These are phyloP conservation scores for Albugo candida DNA, from an alignment of 352 stramenopile genomes.

Conservation along the genomic window DNA sequence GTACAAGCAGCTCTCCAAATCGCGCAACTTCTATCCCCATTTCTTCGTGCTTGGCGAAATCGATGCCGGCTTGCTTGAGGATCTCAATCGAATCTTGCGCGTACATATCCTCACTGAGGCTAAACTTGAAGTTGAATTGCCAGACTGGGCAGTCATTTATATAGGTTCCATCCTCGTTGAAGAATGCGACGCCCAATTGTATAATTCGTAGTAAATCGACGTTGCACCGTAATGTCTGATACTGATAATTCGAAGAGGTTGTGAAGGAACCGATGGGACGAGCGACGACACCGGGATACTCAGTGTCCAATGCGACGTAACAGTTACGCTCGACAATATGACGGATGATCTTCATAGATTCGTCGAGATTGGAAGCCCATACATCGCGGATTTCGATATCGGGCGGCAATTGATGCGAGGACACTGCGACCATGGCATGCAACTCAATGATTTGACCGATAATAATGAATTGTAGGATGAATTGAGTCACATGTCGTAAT, in stretches of 20 bases:
- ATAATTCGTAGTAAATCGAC: conserved; percentile 98
- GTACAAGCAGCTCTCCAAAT: conserved; percentile 97
- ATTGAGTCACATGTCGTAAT: too few relatives aligned
- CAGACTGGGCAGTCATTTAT: conserved; percentile 91
- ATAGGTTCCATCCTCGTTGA: conserved; percentile 90
- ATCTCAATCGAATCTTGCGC: conserved; percentile 98
- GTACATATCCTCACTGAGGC: conserved; percentile 97
- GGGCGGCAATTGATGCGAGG: conserved; percentile 30
- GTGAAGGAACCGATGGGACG: conserved; percentile 92
- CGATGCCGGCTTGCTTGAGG: conserved; percentile 94
- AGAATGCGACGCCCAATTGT: conserved; percentile 94
- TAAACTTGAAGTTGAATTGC: conserved; percentile 99
- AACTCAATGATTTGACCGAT: too few relatives aligned
- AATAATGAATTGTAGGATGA: too few relatives aligned
- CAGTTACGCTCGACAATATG: conserved; percentile 90
- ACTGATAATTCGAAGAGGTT: conserved; percentile 95
- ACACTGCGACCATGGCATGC: conserved; percentile 4
- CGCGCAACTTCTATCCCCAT: conserved; percentile 91
- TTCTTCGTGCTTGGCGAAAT: conserved; percentile 92
- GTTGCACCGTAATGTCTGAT: conserved; percentile 96
- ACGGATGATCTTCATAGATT: conserved; percentile 91
- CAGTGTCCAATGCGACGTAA: conserved; percentile 99
- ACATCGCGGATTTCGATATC: conserved; percentile 89
- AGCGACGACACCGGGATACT: conserved; percentile 98
- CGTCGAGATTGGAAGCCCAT: conserved; percentile 84